Conservation (phyloP, 2,329 filamentous ascomycete genomes). For the Fusarium albosuccineum region DNA sequence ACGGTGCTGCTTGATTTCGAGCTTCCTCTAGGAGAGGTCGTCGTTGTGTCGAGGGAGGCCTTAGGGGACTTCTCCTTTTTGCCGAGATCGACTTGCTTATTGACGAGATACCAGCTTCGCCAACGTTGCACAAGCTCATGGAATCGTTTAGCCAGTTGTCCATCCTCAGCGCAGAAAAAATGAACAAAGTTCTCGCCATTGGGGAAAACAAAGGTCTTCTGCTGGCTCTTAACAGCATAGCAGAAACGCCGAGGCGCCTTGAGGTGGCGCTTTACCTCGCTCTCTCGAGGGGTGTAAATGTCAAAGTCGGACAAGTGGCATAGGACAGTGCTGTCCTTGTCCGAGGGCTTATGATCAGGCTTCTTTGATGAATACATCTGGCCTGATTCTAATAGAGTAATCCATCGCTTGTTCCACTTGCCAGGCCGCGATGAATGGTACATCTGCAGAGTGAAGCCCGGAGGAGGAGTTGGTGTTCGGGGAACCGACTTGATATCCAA, state of each 20-base stretch:
- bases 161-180: conserved; percentile 88
- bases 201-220: conserved; percentile 86
- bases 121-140: conserved; percentile 80
- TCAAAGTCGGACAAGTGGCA: conserved; percentile 95
- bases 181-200: conserved; percentile 90
- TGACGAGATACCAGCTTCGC: conserved; percentile 92
- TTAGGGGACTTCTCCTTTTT: conserved; percentile 43
- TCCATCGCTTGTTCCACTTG: conserved; percentile 89
- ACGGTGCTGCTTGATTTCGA: conserved; percentile 55
- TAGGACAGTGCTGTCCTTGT: conserved; percentile 77
- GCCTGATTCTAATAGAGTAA: conserved; percentile 80
- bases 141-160: conserved; percentile 74
- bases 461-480: conserved; percentile 68
- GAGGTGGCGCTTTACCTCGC: conserved; percentile 76
- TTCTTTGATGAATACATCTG: conserved; percentile 82
- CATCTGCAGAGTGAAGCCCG: conserved; percentile 76
- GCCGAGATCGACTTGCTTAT: conserved; percentile 70
- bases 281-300: conserved; percentile 82
- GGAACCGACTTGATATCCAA: conserved; percentile 76
- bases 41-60: conserved; percentile 17
- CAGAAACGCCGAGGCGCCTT: conserved; percentile 88
- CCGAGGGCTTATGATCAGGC: conserved; percentile 65
- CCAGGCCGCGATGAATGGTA: conserved; percentile 85
- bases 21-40: conserved; percentile 32
- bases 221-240: conserved; percentile 91